Evolutionary conservation across 345 rosid species (phyloP), one percentile per base, ranked within the genome.

Genomic region (Lepidium didymum): DNA sequence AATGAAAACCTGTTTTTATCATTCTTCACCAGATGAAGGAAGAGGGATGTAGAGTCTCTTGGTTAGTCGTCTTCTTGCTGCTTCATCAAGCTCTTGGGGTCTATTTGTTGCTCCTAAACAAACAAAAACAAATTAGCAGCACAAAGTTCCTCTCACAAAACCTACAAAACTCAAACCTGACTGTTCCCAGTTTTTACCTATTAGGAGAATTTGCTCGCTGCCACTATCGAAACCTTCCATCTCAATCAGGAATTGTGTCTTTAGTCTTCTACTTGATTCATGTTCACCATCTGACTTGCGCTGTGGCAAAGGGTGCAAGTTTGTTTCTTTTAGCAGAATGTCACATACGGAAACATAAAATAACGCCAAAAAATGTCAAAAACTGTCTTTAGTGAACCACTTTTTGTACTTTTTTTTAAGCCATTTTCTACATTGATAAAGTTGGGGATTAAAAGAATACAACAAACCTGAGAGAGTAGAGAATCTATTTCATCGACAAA

Each of bases 211-310:
- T 74, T 91, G 99, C 75, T 90, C 99, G 61, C 81, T 83, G 58
- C 90, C 88, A 52, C 88, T 80, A 65, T 91, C 95, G 51, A 93
- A 93, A 69, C 96, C 97, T 86, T 93, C 95, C 99, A 91, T 91
- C 83, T 93, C 97, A 57, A 94, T 91, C 18, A 93, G 89, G 72
- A 93, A 91, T 73, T 91, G 97, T 34, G 96, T 91, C 82, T 94
- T 91, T 59, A 91, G 90, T 72, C 99, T 82, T 72, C 99, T 86
- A 78, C 97, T 91, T 33, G 96, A 82, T 81, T 94, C 99, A 73
- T 94, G 97, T 75, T 94, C 99, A 65, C 97, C 99, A 47, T 94
- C 99, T 21, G 97, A 94, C 79, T 94, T 91, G 10, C 97, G 96
- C 99, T 94, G 91, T 75, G 66, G 77, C 64, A 75, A 66, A 72